These are phyloP conservation scores for Encephalitozoon intestinalis DNA, from an alignment of 371 early-diverging fungal species.

Conservation along the genomic window DNA sequence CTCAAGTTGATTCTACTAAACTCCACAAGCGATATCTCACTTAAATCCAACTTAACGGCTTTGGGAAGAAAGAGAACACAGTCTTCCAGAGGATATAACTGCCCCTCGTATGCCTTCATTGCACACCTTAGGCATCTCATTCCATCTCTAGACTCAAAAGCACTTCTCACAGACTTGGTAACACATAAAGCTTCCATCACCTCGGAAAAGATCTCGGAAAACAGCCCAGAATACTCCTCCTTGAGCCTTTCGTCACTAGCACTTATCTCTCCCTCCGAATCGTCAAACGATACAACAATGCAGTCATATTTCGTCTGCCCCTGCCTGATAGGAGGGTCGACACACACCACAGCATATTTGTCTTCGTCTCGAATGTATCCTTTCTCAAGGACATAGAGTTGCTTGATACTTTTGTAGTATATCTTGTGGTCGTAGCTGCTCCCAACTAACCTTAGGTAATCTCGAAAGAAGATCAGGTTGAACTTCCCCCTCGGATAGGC, in stretches of 20 bases:
- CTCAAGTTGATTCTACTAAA: constrained; percentile 65
- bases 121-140: constrained; percentile 81
- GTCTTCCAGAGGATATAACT: constrained; percentile 81
- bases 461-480: constrained; percentile 50
- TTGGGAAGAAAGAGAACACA: constrained; percentile 86
- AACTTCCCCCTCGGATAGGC: constrained; percentile 59
- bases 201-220: constrained; percentile 74
- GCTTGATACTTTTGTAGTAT: constrained; percentile 44
- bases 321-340: constrained; percentile 90
- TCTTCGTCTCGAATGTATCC: constrained; percentile 40
- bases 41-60: constrained; percentile 72
- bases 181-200: constrained; percentile 76
- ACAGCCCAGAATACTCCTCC: constrained; percentile 74
- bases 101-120: constrained; percentile 90
- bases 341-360: constrained; percentile 70
- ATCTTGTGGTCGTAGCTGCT: constrained; percentile 60
- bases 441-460: constrained; percentile 54
- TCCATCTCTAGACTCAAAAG: constrained; percentile 44
- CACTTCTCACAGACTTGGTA: constrained; percentile 69
- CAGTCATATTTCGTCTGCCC: constrained; percentile 94
- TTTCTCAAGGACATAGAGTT: constrained; percentile 50
- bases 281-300: constrained; percentile 82
- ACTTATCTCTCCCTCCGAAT: constrained; percentile 71
- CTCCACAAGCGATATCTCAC: constrained; percentile 74
- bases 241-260: constrained; percentile 67